phyloP scores from a whole-genome alignment of 805 yeast genomes.

The Kodamaea jinghongensis region DNA sequence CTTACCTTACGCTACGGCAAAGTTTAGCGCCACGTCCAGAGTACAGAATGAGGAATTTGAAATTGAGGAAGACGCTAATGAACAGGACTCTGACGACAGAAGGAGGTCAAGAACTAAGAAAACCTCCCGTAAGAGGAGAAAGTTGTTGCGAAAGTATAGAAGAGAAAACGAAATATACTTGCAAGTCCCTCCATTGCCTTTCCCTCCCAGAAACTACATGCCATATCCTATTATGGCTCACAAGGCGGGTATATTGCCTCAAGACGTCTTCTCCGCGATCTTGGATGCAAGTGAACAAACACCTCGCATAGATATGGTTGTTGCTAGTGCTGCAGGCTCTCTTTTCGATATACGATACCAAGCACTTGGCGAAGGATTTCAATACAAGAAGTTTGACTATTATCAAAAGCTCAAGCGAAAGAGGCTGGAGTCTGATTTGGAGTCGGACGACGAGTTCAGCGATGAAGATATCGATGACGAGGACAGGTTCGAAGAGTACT shows the following conservation, averaged over 20 bases:
- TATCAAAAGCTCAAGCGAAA: conserved; percentile 8
- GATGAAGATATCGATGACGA: conserved; percentile 11
- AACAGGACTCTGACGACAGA: conserved; percentile 2
- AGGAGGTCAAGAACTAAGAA: conserved; percentile 1
- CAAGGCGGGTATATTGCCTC: conserved; percentile 32
- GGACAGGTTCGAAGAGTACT: conserved; percentile 23
- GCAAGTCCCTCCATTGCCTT: conserved; percentile 40
- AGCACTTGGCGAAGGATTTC: conserved; percentile 34
- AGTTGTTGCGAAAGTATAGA: neutral
- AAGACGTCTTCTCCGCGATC: conserved; percentile 34
- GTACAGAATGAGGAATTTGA: conserved; percentile 11
- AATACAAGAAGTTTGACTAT: conserved; percentile 10
- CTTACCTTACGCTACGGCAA: conserved; percentile 21
- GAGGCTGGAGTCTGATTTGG: conserved; percentile 5
- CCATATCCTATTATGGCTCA: conserved; percentile 42
- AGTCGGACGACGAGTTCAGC: neutral
- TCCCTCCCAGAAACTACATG: conserved; percentile 45
- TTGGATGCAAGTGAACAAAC: conserved; percentile 34
- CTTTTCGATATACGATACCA: conserved; percentile 34
- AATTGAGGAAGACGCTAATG: conserved; percentile 11
- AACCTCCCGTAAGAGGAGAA: conserved; percentile 8
- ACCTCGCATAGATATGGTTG: conserved; percentile 44
- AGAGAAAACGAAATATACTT: conserved; percentile 7
- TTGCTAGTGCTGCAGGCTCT: conserved; percentile 47
- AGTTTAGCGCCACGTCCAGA: conserved; percentile 7